phyloP scores from a whole-genome alignment of 1,139 yeast genomes.

The Yamadazyma mexicana region DNA sequence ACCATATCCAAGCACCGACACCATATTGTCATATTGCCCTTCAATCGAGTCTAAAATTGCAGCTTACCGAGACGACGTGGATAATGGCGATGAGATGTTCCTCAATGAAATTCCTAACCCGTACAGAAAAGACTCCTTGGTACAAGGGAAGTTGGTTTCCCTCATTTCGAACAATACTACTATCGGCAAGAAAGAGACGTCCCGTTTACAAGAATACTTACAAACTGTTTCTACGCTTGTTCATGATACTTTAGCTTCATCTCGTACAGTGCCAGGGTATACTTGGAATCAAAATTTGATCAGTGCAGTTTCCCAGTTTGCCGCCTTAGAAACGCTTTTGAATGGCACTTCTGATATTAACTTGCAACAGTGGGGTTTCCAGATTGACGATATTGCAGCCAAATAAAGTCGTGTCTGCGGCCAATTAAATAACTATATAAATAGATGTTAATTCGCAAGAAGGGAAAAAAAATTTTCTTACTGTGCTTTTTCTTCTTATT shows the following conservation, averaged over 20 bases:
- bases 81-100: background rate
- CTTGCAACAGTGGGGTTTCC: too few relatives aligned
- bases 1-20: too few relatives aligned
- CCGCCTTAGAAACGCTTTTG: too few relatives aligned
- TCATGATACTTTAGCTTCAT: background rate
- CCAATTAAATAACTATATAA: background rate
- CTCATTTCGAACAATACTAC: background rate
- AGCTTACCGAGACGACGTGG: background rate
- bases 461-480: constrained; percentile 6
- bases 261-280: constrained; percentile 3
- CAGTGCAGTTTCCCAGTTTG: constrained; percentile 3
- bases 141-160: background rate
- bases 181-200: background rate
- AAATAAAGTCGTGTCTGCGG: background rate
- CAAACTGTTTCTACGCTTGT: background rate
- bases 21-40: constrained; percentile 3
- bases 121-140: background rate
- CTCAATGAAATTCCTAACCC: background rate
- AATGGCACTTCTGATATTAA: too few relatives aligned
- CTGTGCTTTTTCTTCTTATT: background rate
- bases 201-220: background rate
- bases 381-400: background rate
- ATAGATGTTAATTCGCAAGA: background rate
- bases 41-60: constrained; percentile 1
- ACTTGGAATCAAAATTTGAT: constrained; percentile 4